Evolutionary conservation across 2,329 filamentous ascomycete genomes (phyloP), one percentile per base, ranked within the genome.

Genomic region (Aspergillus sojae): DNA sequence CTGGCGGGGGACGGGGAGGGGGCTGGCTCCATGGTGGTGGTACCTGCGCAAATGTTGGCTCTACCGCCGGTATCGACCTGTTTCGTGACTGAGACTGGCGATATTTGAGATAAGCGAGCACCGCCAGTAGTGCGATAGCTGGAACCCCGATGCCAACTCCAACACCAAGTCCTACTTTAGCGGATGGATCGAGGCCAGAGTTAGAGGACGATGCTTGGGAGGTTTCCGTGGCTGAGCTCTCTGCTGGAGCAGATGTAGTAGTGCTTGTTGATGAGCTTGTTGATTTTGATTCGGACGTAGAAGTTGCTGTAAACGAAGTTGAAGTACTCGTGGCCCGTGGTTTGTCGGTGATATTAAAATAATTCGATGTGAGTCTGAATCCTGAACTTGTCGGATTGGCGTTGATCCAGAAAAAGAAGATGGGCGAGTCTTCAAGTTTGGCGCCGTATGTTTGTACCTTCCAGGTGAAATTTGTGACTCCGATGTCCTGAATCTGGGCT

Each of bases 351-450:
- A 70, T 70, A 43, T 70, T 70, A 36, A 68, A 68, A 30, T 58
- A 66, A 4, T 56, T 55, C 5, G 67, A 68, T 11, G 46, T n/a
- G 28, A 67, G 64, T 4, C 66, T 14, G 39, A 67, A 67, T 2
- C 66, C 62, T 1, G 39, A 2, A 5, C 61, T 60, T 0, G 61
- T 57, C 1, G 21, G 53, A 58, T 65, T 62, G 12, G 64, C 46
- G 41, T 68, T 67, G 21, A 65, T 52, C 66, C 68, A 70, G 21
- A 70, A 43, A 41, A 70, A 66, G 46, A 70, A 70, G 0, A 63
- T 55, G 19, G 67, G 67, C 4, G 66, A 70, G 43, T 67, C 57
- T 4, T 61, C 57, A 2, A 68, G 21, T 26, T 63, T 57, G 23
- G 65, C 65, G 14, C 60, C 64, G 39, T 67, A 67, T 1, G 65